These are phyloP conservation scores for Teratosphaeria pseudoeucalypti DNA, from an alignment of 2,329 filamentous ascomycete genomes.

Conservation along the genomic window DNA sequence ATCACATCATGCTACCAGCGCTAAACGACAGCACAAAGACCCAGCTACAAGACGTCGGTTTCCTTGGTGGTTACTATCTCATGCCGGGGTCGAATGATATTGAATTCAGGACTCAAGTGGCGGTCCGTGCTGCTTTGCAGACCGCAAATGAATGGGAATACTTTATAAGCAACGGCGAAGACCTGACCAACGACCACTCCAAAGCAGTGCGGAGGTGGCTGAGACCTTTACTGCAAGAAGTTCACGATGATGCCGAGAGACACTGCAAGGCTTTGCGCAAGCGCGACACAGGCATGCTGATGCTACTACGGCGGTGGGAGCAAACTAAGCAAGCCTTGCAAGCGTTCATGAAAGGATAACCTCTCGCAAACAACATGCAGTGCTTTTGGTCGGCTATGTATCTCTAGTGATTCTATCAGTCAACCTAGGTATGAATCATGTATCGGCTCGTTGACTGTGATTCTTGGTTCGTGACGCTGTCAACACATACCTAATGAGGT, in stretches of 20 bases:
- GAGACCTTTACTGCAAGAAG: conserved; percentile 1
- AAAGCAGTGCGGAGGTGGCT: conserved; percentile 13
- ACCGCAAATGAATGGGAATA: conserved; percentile 21
- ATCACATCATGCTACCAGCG: conserved; percentile 31
- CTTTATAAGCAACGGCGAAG: conserved; percentile 25
- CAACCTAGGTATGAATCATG: too few relatives aligned
- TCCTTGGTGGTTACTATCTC: conserved; percentile 28
- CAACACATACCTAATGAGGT: too few relatives aligned
- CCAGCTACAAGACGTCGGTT: conserved; percentile 33
- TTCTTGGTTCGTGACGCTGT: too few relatives aligned
- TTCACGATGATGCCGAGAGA: conserved; percentile 6
- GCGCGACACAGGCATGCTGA: not conserved
- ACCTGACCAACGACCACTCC: conserved; percentile 20
- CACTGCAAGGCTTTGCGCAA: conserved; percentile 4
- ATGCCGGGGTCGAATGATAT: conserved; percentile 21
- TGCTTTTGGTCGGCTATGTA: not conserved
- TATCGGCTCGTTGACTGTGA: too few relatives aligned
- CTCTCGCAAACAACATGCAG: not conserved
- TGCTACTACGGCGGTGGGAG: conserved; percentile 25
- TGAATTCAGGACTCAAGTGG: conserved; percentile 38
- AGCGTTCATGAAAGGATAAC: conserved; percentile 2
- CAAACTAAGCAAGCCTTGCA: conserved; percentile 24
- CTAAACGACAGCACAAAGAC: conserved; percentile 23
- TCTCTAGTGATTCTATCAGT: too few relatives aligned
- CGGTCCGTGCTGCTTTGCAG: conserved; percentile 27